Evolutionary conservation across 2,329 filamentous ascomycete genomes (phyloP).

Genomic region (Aspergillus fructus): DNA sequence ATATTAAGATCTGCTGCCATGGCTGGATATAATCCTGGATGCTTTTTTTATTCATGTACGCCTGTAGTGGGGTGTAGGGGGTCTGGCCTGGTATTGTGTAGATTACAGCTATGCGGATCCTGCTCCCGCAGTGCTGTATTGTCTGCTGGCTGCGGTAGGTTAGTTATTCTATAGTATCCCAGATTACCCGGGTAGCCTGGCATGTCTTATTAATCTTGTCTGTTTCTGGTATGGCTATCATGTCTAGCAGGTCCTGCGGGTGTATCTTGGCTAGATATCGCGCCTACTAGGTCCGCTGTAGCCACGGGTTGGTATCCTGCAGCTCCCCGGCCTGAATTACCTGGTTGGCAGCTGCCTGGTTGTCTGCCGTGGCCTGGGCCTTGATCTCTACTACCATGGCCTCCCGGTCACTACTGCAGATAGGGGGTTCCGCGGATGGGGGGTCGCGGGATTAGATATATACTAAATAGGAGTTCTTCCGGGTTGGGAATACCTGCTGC

Average conservation of each 20-base stretch:
- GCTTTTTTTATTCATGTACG: not conserved
- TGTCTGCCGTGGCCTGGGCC: not conserved
- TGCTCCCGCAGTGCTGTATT: not conserved
- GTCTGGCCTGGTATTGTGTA: not conserved
- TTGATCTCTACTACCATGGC: not conserved
- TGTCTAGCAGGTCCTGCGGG: not conserved
- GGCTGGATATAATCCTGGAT: not conserved
- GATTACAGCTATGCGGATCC: not conserved
- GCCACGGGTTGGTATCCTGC: not conserved
- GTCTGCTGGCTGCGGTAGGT: not conserved
- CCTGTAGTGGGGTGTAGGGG: not conserved
- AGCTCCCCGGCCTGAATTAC: not conserved
- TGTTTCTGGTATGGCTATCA: not conserved
- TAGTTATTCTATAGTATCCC: not conserved
- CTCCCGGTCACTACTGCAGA: not conserved
- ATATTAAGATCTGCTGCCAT: conserved; percentile 5
- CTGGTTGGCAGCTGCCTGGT: not conserved
- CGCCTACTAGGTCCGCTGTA: not conserved
- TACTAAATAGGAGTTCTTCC: too few species aligned
- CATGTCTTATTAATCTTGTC: not conserved
- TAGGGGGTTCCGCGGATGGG: not conserved
- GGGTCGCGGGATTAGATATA: not conserved
- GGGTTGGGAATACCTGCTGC: too few species aligned
- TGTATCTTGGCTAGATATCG: not conserved
- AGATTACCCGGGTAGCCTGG: not conserved